phyloP scores from a whole-genome alignment of 371 early-diverging fungal species.

The Umbelopsis sp. region DNA sequence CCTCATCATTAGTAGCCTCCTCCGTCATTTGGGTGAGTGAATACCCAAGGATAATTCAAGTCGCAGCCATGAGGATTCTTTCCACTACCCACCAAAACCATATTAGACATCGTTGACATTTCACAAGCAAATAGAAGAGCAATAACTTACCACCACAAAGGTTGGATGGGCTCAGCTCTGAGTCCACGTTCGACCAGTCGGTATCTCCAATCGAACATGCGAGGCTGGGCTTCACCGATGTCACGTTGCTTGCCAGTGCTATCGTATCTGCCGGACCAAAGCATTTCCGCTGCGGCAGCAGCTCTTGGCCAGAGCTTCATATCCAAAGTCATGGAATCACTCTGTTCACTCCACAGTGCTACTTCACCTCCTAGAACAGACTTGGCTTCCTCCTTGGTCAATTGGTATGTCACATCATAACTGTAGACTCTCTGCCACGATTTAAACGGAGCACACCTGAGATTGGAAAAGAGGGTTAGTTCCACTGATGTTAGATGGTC shows the following conservation, averaged over 20 bases:
- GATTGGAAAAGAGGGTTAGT: no score
- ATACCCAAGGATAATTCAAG: slow-evolving; percentile 16
- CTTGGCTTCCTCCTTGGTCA: slow-evolving; percentile 58
- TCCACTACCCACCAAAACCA: slow-evolving; percentile 30
- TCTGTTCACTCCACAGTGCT: slow-evolving; percentile 80
- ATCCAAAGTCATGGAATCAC: slow-evolving; percentile 66
- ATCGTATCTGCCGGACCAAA: slow-evolving; percentile 77
- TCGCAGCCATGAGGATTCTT: slow-evolving; percentile 20
- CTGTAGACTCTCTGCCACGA: slow-evolving; percentile 79
- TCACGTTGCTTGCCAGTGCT: slow-evolving; percentile 55
- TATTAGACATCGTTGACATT: background rate
- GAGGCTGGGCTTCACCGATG: slow-evolving; percentile 64
- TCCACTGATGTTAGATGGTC: no score
- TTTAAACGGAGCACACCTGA: slow-evolving; percentile 62
- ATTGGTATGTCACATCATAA: slow-evolving; percentile 67
- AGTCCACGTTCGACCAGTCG: slow-evolving; percentile 72
- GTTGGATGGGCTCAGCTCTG: slow-evolving; percentile 71
- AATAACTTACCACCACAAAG: slow-evolving; percentile 73
- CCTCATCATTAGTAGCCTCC: background rate
- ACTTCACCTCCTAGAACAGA: slow-evolving; percentile 55
- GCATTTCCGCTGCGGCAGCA: slow-evolving; percentile 63
- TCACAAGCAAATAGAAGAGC: no score
- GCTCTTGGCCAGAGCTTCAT: slow-evolving; percentile 56
- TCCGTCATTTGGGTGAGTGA: slow-evolving; percentile 11
- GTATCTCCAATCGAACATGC: slow-evolving; percentile 77